Evolutionary conservation across 2,329 filamentous ascomycete genomes (phyloP), one percentile per base, ranked within the genome.

Genomic region (Metarhizium robertsii): DNA sequence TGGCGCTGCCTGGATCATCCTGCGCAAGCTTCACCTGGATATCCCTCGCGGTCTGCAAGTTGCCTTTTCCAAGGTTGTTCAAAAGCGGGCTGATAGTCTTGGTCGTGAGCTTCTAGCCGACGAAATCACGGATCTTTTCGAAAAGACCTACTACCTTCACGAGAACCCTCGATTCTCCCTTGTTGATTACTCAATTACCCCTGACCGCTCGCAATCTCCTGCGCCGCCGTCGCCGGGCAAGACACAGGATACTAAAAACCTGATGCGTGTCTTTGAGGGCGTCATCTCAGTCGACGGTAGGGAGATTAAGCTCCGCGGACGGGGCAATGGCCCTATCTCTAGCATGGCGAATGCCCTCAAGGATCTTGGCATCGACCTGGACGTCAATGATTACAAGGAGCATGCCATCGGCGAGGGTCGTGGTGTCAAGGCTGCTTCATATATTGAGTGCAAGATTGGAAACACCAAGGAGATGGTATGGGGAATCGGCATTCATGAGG

Each of bases 341-440:
- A 90, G 88, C 59, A 75, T 97, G 66, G 90, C 90, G 2, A 86
- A 90, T 64, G 92, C 92, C 16, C 79, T 99, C 47, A 82, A 83
- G 63, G 78, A 79, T 16, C 74, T 97, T 38, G 89, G 90, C 57
- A 86, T 97, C 60, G 86, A 95, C 66, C 77, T 97, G 29, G 92
- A 97, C 67, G 90, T 97, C 53, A 83, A 86, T 49, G 90, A 96
- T 70, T 97, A 97, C 78, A 96, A 95, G 77, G 94, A 97, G 72
- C 92, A 97, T 73, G 87, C 92, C 32, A 91, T 97, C 62, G 90
- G 90, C 61, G 78, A 79, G 53, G 90, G 89, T 58, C 82, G 84
- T 56, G 83, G 90, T 58, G 90, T 92, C 61, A 95, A 95, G 76
- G 92, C 92, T n/a, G 92, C 91, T 2, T 90, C 92, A 2, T 97